These are phyloP conservation scores for Fusarium graminum DNA, from an alignment of 2,329 filamentous ascomycete genomes.

Conservation along the genomic window DNA sequence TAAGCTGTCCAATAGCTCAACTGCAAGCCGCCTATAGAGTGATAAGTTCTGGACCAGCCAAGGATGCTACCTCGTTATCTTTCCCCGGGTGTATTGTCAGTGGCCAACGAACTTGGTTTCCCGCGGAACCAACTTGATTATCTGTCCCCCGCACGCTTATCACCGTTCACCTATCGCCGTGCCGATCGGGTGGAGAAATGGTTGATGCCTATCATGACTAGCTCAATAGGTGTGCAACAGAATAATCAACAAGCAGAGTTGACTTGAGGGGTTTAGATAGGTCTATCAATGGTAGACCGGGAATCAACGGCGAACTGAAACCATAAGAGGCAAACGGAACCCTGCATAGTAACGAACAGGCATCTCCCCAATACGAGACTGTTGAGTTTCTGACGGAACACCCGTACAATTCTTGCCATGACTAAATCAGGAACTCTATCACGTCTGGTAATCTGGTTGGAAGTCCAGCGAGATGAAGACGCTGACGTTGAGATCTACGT, in stretches of 20 bases:
- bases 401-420: neutral
- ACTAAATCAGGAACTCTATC: neutral
- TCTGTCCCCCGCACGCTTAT: neutral
- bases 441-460: neutral
- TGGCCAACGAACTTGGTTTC: too few species aligned
- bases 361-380: too few species aligned
- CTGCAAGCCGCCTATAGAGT: neutral
- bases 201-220: neutral
- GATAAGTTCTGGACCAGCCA: neutral
- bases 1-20: conserved; percentile 2
- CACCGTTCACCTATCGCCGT: neutral
- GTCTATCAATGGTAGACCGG: neutral
- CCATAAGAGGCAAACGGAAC: neutral
- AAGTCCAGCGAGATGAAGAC: neutral
- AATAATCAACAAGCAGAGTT: neutral
- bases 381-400: too few species aligned
- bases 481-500: conserved; percentile 6
- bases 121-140: neutral
- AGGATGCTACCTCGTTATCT: too few species aligned
- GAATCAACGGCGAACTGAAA: neutral
- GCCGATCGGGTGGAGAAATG: neutral
- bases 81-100: too few species aligned
- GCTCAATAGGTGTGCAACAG: neutral
- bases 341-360: neutral
- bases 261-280: neutral